Evolutionary conservation across 2,329 filamentous ascomycete genomes (phyloP), one percentile per base, ranked within the genome.

Genomic region (Talaromyces sp.): DNA sequence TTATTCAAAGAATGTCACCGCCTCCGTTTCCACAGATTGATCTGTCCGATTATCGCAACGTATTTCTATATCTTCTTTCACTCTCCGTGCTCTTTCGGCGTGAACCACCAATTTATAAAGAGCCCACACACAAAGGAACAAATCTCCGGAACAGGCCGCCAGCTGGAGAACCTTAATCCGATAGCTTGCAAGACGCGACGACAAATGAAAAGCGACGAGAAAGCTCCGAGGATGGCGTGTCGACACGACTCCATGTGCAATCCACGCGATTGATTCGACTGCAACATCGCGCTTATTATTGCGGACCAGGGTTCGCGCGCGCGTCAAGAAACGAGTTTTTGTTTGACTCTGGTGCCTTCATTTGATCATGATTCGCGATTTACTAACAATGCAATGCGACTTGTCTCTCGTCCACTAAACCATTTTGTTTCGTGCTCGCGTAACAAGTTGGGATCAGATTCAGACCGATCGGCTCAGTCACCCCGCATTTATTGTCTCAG

Each of bases 251-350:
- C 49, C 49, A 53, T 53, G 49, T 53, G 49, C 49, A 28, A 53
- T n/a, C 25, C 49, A 53, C 49, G 49, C 49, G 49, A 28, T 15
- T 53, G 49, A 53, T 53, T 53, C 49, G 49, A 17, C 17, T 30
- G 49, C 49, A 53, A 53, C 49, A 53, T 53, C 49, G 49, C 49
- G 49, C 49, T 53, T 53, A 30, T 47, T 47, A 47, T 53, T 53
- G 49, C 49, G 49, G 49, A 53, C 28, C 49, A 53, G 49, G 25
- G 49, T 25, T 19, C 44, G 49, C 49, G 49, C 25, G 49, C 25
- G 49, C 15, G 17, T 28, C 28, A 30, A 53, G 7, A 10, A 51
- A 30, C 5, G 6, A 53, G 11, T 28, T 27, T 19, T 47, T 47
- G 44, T 47, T 19, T 25, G 44, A 25, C 4, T 27, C 44, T 47